Evolutionary conservation across 2,329 filamentous ascomycete genomes (phyloP).

Genomic region (Sporothrix schenckii): DNA sequence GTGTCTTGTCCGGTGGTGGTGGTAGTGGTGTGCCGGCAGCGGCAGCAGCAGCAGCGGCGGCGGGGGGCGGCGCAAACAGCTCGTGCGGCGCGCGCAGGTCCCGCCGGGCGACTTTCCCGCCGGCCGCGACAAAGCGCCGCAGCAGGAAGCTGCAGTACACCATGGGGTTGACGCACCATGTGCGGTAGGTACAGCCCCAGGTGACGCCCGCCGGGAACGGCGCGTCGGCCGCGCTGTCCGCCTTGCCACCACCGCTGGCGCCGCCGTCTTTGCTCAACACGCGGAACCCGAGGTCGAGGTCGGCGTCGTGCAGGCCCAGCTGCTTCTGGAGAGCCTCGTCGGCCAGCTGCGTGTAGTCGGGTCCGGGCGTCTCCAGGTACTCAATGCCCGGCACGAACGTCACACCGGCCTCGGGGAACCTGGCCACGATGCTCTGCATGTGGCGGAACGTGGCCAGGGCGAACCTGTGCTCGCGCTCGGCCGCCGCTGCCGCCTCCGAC

Average conservation of each 20-base stretch:
- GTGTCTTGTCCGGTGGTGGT: background rate
- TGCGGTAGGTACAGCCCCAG: constrained; percentile 57
- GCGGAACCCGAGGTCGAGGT: constrained; percentile 47
- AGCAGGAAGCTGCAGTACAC: constrained; percentile 56
- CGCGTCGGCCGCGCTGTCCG: background rate
- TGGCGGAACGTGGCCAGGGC: constrained; percentile 49
- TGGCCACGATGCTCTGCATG: constrained; percentile 45
- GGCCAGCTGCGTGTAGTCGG: constrained; percentile 44
- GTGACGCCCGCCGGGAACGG: constrained; percentile 45
- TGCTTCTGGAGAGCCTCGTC: constrained; percentile 41
- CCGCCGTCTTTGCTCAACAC: constrained; percentile 43
- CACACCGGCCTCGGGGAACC: constrained; percentile 50
- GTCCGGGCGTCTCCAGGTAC: constrained; percentile 53
- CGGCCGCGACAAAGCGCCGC: constrained; percentile 46
- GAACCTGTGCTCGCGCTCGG: constrained; percentile 49
- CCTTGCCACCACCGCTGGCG: too few relatives aligned
- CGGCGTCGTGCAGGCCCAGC: constrained; percentile 40
- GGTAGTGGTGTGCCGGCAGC: background rate
- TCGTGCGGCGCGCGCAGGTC: constrained; percentile 47
- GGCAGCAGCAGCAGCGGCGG: background rate
- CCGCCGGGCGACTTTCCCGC: constrained; percentile 44
- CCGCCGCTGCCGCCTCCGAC: constrained; percentile 37
- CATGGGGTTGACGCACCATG: constrained; percentile 59
- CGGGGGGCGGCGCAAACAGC: constrained; percentile 42
- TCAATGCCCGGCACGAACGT: constrained; percentile 56